Evolutionary conservation across 2,329 filamentous ascomycete species (phyloP), one percentile per base, ranked within the genome.

Genomic region (Diaporthe australafricana): DNA sequence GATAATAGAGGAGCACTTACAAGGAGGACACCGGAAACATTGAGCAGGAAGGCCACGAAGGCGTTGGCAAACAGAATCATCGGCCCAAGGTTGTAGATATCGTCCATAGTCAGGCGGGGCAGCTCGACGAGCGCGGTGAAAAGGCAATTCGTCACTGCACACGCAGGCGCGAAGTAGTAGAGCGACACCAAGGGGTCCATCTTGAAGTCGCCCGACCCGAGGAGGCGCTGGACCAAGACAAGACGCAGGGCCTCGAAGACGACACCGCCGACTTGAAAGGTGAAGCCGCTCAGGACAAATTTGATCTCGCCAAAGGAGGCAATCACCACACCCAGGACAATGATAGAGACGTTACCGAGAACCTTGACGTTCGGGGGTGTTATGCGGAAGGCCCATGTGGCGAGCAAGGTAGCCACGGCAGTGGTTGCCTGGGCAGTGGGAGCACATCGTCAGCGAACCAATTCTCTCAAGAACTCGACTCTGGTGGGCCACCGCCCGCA

Each of bases 271-370:
- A 91, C 84, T 83, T 95, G 93, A 86, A 90, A 94, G 75, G 93
- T 79, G 83, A 95, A 92, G 74, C 93, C 93, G 75, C 88, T 86
- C 81, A 92, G 85, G 78, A 93, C 92, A 81, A 98, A 98, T 79
- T 94, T 91, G 82, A 98, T 95, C 85, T 98, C 95, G 77, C 95
- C 95, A 74, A 96, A 90, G 1, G 95, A 97, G 52, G 95, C 95
- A 79, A 98, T 93, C 75, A 97, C 87, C 76, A 98, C 94, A 87
- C 95, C 95, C 68, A 97, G 82, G 63, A 98, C 95, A 77, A 98
- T 98, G 80, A 95, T 88, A 50, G 93, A 95, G 74, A 98, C 94
- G 79, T 98, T 98, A 80, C 92, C 88, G 75, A 98, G 90, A 56
- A 93, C 92, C 85, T 91, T 95, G 77, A 95, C 80, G 84, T 94